Evolutionary conservation across 495 filamentous ascomycete species (phyloP).

Genomic region (Oleoguttula mirabilis): DNA sequence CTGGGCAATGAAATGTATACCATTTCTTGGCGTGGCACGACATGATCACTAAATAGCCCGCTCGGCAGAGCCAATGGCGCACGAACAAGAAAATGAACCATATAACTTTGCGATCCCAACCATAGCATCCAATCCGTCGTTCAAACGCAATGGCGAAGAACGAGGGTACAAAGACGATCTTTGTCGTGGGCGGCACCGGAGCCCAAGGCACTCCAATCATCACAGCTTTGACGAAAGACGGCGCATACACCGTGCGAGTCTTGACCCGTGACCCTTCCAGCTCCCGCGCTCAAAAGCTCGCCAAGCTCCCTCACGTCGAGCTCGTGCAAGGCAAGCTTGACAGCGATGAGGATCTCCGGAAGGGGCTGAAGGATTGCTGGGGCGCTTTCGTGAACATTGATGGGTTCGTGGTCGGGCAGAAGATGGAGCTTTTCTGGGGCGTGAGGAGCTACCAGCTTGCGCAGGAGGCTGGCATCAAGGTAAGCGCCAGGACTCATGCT

Average conservation of each 20-base stretch:
- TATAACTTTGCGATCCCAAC: no score
- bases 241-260: constrained; percentile 35
- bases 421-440: constrained; percentile 21
- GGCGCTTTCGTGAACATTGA: constrained; percentile 21
- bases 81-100: no score
- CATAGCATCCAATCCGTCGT: no score
- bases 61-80: no score
- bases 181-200: constrained; percentile 43
- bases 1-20: no score
- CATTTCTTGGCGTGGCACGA: no score
- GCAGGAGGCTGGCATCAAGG: constrained; percentile 10
- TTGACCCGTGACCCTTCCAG: constrained; percentile 38
- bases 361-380: constrained; percentile 14
- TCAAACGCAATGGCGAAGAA: no score
- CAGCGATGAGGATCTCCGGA: constrained; percentile 34
- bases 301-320: constrained; percentile 32
- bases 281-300: constrained; percentile 31
- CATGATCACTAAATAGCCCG: no score
- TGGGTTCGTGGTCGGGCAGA: constrained; percentile 20
- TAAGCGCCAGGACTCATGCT: no score
- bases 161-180: constrained; percentile 26
- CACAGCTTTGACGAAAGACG: constrained; percentile 31
- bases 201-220: constrained; percentile 44
- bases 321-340: constrained; percentile 37
- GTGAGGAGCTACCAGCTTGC: constrained; percentile 19